Percentiles rank a stretch among this genome's conserved stretches.
phyloP scores from a whole-genome alignment of 352 stramenopile genomes.

The Phytophthora melonis region DNA sequence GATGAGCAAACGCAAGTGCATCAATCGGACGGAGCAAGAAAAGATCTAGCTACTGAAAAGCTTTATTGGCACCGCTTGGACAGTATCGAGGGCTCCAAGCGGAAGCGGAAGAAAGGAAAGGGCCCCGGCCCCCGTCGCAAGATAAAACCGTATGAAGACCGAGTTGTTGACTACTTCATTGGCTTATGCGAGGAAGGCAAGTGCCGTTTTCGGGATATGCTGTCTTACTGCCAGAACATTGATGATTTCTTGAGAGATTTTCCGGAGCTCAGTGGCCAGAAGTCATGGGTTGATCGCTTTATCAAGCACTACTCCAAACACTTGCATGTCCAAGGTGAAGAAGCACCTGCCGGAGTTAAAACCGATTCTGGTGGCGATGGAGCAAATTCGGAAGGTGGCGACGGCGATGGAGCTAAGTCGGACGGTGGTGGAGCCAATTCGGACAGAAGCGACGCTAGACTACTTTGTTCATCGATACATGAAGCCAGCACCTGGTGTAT shows the following conservation, averaged over 20 bases:
- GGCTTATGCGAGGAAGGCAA: not conserved
- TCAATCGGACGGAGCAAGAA: too few species aligned
- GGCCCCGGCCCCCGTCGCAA: too few species aligned
- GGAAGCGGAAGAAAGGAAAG: too few species aligned
- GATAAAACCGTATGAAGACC: not conserved
- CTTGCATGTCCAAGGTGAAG: not conserved
- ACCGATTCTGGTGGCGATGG: not conserved
- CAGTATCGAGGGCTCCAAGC: too few species aligned
- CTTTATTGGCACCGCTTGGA: too few species aligned
- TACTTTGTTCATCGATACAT: not conserved
- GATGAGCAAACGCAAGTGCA: too few species aligned
- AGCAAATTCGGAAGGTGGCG: not conserved
- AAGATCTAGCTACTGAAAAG: too few species aligned
- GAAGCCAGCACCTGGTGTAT: not conserved
- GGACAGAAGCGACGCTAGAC: not conserved
- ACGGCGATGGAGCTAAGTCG: not conserved
- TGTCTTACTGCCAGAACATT: not conserved
- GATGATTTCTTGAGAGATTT: constrained; percentile 1
- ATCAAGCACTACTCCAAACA: not conserved
- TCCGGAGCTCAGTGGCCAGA: not conserved
- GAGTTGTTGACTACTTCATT: not conserved
- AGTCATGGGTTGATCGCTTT: not conserved
- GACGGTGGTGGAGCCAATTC: not conserved
- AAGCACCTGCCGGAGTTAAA: not conserved
- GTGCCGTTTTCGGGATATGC: not conserved